These are phyloP conservation scores for Mortierella sp. DNA, from an alignment of 371 early-diverging fungal species.

Conservation along the genomic window DNA sequence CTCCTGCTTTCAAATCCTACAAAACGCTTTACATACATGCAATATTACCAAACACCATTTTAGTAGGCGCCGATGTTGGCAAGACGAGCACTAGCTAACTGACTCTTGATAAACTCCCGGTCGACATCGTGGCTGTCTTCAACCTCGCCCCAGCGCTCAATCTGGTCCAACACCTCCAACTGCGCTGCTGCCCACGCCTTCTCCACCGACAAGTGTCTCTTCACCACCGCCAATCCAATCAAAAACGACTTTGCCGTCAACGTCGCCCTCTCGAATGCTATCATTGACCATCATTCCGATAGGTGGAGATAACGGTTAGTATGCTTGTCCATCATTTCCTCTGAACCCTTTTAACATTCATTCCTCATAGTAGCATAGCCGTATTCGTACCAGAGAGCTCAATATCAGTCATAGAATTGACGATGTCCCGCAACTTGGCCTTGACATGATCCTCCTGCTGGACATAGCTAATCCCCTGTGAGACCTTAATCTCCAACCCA, in stretches of 20 bases:
- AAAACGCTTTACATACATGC: not conserved
- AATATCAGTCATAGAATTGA: conserved; percentile 65
- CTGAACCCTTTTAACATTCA: not conserved
- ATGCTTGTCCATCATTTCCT: not conserved
- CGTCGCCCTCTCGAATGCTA: conserved; percentile 91
- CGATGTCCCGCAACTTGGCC: conserved; percentile 65
- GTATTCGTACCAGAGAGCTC: conserved; percentile 41
- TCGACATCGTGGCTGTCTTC: conserved; percentile 79
- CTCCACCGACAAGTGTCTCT: conserved; percentile 81
- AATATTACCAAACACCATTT: not conserved
- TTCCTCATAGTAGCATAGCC: not conserved
- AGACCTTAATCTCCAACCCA: conserved; percentile 78
- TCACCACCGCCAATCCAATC: conserved; percentile 86
- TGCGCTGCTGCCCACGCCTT: conserved; percentile 86
- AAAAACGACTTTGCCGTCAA: conserved; percentile 93
- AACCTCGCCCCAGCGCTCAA: conserved; percentile 93
- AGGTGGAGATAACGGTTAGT: not conserved
- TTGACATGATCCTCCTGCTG: conserved; percentile 76
- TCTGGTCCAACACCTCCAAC: conserved; percentile 90
- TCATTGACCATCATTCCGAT: not conserved
- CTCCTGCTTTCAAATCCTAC: too few species aligned
- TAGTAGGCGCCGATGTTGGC: conserved; percentile 43
- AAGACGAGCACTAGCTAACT: conserved; percentile 50
- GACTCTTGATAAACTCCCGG: conserved; percentile 55
- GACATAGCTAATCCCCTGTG: conserved; percentile 78